Percentiles rank a stretch among this genome's conserved stretches.
Conservation (phyloP, 257 asterid species). For the Eustoma russellianum region DNA sequence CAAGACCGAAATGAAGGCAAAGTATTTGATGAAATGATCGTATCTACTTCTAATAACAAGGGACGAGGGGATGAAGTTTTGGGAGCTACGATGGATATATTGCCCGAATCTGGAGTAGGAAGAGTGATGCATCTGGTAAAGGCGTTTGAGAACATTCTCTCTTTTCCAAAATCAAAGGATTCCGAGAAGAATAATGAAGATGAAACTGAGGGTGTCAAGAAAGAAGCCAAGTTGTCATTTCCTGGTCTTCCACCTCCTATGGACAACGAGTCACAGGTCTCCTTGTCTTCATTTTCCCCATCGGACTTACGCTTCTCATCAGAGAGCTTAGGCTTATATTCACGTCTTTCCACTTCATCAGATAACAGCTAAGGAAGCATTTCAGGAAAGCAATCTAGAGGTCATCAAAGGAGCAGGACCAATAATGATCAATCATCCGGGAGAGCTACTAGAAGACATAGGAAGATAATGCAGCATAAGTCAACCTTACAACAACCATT, state of each 20-base stretch:
- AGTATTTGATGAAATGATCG: conserved; percentile 19
- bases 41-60: conserved; percentile 19
- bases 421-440: conserved; percentile 54
- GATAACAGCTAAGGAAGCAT: conserved; percentile 59
- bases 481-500: conserved; percentile 65
- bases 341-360: conserved; percentile 31
- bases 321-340: conserved; percentile 64
- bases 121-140: conserved; percentile 70
- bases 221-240: conserved; percentile 39
- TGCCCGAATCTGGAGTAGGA: conserved; percentile 59
- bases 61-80: conserved; percentile 52
- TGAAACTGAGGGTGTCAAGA: conserved; percentile 26
- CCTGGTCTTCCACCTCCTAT: conserved; percentile 40
- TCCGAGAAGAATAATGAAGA: conserved; percentile 36
- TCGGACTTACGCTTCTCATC: conserved; percentile 59
- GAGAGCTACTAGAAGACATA: conserved; percentile 30
- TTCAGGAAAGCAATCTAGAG: conserved; percentile 38
- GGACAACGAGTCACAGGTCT: conserved; percentile 31
- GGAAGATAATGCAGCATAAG: conserved; percentile 47
- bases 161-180: conserved; percentile 29
- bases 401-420: conserved; percentile 45
- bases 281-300: conserved; percentile 63
- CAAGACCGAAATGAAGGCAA: conserved; percentile 7
- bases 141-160: conserved; percentile 63
- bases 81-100: conserved; percentile 43